These are phyloP conservation scores for Boletus huronensis DNA, from an alignment of 768 basidiomycete species.

Conservation along the genomic window DNA sequence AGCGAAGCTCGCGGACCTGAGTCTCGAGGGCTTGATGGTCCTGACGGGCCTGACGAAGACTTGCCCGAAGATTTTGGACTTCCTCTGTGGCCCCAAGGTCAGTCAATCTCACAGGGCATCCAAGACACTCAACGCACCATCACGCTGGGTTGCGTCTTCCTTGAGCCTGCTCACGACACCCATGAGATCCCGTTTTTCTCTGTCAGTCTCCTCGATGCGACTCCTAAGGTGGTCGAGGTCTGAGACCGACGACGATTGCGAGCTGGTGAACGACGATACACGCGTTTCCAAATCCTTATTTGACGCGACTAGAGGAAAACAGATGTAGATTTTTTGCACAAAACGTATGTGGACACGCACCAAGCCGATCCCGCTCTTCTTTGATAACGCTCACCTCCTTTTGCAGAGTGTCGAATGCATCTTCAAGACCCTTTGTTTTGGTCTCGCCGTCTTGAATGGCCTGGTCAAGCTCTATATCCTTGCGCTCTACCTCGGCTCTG, in stretches of 20 bases:
- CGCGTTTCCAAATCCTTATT: slow-evolving; percentile 50
- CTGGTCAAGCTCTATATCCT: slow-evolving; percentile 83
- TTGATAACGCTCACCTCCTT: slow-evolving; percentile 55
- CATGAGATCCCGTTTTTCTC: slow-evolving; percentile 88
- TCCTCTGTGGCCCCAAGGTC: slow-evolving; percentile 48
- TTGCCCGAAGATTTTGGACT: slow-evolving; percentile 60
- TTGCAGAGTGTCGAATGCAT: slow-evolving; percentile 46
- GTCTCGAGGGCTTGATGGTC: slow-evolving; percentile 67
- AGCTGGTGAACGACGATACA: slow-evolving; percentile 51
- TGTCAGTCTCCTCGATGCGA: slow-evolving; percentile 70
- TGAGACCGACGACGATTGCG: slow-evolving; percentile 59
- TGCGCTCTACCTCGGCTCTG: slow-evolving; percentile 62
- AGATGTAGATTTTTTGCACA: slow-evolving; percentile 7
- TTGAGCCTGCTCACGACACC: slow-evolving; percentile 80
- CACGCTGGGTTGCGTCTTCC: slow-evolving; percentile 67
- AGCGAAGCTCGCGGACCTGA: slow-evolving; percentile 68
- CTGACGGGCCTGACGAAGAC: slow-evolving; percentile 71
- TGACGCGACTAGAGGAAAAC: slow-evolving; percentile 38
- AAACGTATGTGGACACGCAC: slow-evolving; percentile 39
- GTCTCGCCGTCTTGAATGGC: slow-evolving; percentile 76
- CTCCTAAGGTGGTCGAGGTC: slow-evolving; percentile 57
- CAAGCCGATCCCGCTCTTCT: slow-evolving; percentile 62
- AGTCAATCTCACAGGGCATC: background rate
- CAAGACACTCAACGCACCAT: slow-evolving; percentile 48
- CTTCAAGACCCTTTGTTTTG: slow-evolving; percentile 53